phyloP scores from a whole-genome alignment of 768 basidiomycete species.

The Boletus rufocinnamomeus region DNA sequence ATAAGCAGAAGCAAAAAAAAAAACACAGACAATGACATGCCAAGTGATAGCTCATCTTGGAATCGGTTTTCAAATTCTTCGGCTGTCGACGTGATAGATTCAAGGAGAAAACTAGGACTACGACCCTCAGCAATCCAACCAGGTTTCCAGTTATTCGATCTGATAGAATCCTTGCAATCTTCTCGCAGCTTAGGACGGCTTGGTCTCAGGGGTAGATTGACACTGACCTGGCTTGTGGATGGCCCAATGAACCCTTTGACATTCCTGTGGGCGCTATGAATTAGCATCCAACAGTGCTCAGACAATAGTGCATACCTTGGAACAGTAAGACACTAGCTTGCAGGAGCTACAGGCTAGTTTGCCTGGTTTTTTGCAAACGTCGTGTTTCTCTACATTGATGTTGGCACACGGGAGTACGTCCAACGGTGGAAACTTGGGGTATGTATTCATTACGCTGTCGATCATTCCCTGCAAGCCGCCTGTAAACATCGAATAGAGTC shows the following conservation, averaged over 20 bases:
- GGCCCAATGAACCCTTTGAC: slow-evolving; percentile 45
- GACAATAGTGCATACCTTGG: slow-evolving; percentile 25
- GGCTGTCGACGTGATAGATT: slow-evolving; percentile 2
- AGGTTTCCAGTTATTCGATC: slow-evolving; percentile 23
- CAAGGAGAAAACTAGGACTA: slow-evolving; percentile 20
- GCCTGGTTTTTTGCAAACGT: slow-evolving; percentile 35
- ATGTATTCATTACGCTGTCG: slow-evolving; percentile 1
- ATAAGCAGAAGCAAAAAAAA: neutral
- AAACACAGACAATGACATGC: slow-evolving; percentile 30
- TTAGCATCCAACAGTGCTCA: neutral
- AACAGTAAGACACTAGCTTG: slow-evolving; percentile 48
- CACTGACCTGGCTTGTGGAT: slow-evolving; percentile 39
- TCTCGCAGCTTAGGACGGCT: neutral
- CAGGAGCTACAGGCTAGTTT: slow-evolving; percentile 34
- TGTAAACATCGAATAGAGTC: slow-evolving; percentile 13
- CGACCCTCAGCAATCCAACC: slow-evolving; percentile 28
- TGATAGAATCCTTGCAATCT: slow-evolving; percentile 30
- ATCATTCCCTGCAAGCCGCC: slow-evolving; percentile 18
- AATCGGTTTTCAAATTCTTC: slow-evolving; percentile 16
- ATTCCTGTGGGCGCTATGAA: slow-evolving; percentile 31
- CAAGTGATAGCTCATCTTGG: slow-evolving; percentile 30
- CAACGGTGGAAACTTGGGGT: slow-evolving; percentile 28
- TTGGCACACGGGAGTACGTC: slow-evolving; percentile 41
- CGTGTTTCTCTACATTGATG: slow-evolving; percentile 25
- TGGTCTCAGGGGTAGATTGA: neutral